These are phyloP conservation scores for Pichia deserticola DNA, from an alignment of 805 yeast genomes.

Conservation along the genomic window DNA sequence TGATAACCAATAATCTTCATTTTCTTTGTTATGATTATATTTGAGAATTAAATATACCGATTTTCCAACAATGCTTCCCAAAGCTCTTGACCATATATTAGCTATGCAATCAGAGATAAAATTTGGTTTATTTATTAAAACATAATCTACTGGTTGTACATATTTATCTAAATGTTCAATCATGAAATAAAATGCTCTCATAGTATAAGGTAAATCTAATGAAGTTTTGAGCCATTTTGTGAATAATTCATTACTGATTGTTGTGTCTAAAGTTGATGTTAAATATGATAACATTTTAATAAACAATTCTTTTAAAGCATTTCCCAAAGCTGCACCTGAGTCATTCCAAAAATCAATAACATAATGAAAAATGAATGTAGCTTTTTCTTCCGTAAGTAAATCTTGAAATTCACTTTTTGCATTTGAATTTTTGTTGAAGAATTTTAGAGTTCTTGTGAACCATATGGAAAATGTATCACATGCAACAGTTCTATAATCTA, in stretches of 20 bases:
- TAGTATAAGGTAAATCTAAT: constrained; percentile 38
- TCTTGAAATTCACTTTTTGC: not conserved
- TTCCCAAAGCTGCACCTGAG: constrained; percentile 62
- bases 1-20: constrained; percentile 38
- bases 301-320: constrained; percentile 58
- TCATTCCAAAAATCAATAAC: constrained; percentile 66
- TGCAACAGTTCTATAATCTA: constrained; percentile 33
- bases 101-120: constrained; percentile 43
- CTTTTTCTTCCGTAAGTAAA: constrained; percentile 14
- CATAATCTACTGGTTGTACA: constrained; percentile 31
- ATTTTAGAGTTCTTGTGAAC: constrained; percentile 49
- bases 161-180: constrained; percentile 50
- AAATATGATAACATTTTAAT: constrained; percentile 40
- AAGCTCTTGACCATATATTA: constrained; percentile 46
- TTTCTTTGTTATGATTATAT: constrained; percentile 19
- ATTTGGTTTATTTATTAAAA: constrained; percentile 37
- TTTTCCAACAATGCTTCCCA: constrained; percentile 64
- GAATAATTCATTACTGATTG: constrained; percentile 21
- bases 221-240: constrained; percentile 40
- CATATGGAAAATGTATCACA: constrained; percentile 62
- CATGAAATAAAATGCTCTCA: constrained; percentile 55
- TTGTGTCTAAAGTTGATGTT: constrained; percentile 9
- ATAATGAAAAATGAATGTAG: constrained; percentile 38
- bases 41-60: constrained; percentile 37
- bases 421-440: constrained; percentile 6